A percentile compares a stretch with the other conserved stretches of the same genome.
Conservation (phyloP, 129 eudicot genomes). For the Apium graveolens region DNA sequence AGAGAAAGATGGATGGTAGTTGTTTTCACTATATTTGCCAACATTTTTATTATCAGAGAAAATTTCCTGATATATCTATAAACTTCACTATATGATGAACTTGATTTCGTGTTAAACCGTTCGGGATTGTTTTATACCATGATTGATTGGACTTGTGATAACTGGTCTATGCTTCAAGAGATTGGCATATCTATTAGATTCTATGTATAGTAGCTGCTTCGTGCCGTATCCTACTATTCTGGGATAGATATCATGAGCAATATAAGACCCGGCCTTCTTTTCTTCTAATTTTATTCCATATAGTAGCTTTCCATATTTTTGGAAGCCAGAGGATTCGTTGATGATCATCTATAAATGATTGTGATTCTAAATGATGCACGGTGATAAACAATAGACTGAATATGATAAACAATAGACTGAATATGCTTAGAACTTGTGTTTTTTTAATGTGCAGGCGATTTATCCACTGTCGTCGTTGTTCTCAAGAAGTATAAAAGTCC, state of each 20-base stretch:
- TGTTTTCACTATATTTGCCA: neutral
- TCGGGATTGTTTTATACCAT: neutral
- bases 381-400: neutral
- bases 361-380: neutral
- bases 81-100: neutral
- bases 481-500: slow-evolving; percentile 76
- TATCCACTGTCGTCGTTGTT: slow-evolving; percentile 67
- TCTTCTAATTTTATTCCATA: neutral
- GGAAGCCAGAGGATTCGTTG: neutral
- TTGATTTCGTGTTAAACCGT: neutral
- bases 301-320: neutral
- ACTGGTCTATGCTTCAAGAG: neutral
- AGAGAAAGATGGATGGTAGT: slow-evolving; percentile 74
- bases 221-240: neutral
- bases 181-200: neutral
- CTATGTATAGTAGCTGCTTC: neutral
- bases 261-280: neutral
- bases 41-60: neutral
- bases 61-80: neutral
- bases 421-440: neutral
- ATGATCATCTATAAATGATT: neutral
- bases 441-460: slow-evolving; percentile 47
- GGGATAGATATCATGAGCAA: neutral
- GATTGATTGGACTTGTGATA: neutral
- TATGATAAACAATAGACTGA: neutral